A percentile compares a stretch with the other conserved stretches of the same genome.
Evolutionary conservation across 352 stramenopile species (phyloP).

Genomic region (Pythium rhizo-oryzae): DNA sequence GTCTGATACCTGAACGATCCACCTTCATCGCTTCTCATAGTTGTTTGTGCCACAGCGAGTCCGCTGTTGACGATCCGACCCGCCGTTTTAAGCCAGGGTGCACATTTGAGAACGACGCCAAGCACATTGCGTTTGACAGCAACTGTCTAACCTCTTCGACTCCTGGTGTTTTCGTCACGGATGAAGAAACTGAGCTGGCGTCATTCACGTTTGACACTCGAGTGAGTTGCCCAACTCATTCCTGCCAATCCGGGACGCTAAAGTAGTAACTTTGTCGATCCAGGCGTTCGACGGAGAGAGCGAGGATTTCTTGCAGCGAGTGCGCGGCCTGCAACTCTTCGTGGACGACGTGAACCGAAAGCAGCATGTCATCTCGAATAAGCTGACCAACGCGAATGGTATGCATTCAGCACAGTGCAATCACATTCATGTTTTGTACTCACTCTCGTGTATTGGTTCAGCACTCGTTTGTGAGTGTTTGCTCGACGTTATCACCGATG

Average conservation of each 20-base stretch:
- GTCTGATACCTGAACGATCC: too few species aligned
- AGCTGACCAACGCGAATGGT: conserved; percentile 14
- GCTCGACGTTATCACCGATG: conserved; percentile 14
- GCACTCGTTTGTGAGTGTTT: conserved; percentile 19
- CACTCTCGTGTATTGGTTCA: neutral
- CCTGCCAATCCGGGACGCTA: too few species aligned
- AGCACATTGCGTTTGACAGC: neutral
- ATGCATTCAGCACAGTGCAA: neutral
- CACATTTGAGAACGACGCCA: neutral
- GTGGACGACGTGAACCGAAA: conserved; percentile 11
- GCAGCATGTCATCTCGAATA: neutral
- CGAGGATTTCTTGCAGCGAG: conserved; percentile 12
- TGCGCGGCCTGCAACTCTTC: conserved; percentile 19
- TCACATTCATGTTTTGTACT: neutral
- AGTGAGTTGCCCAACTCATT: neutral
- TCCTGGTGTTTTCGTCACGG: conserved; percentile 2
- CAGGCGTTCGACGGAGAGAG: conserved; percentile 6
- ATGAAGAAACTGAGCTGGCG: conserved; percentile 14
- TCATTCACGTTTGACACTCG: neutral
- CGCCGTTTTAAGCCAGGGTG: neutral
- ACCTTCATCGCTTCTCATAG: neutral
- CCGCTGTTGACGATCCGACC: neutral
- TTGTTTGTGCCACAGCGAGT: neutral
- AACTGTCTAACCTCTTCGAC: neutral
- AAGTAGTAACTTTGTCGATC: neutral